These are phyloP conservation scores for Aspergillus carbonarius DNA, from an alignment of 2,329 filamentous ascomycete species.

Conservation along the genomic window DNA sequence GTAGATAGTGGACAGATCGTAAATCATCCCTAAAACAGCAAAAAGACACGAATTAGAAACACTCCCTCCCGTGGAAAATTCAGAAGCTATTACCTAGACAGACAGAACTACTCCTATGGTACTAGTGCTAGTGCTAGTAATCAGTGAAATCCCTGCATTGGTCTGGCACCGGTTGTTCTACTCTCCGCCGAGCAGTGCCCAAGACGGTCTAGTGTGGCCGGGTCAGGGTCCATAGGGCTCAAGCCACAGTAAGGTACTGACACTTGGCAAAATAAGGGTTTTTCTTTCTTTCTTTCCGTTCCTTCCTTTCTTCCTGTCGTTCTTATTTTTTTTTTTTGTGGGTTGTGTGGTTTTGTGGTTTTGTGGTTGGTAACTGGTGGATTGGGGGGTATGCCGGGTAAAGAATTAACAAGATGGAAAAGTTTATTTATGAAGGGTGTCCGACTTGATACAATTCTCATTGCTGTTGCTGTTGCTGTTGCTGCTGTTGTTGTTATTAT, in stretches of 20 bases:
- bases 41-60: not conserved
- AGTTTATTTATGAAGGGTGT: not conserved
- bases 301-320: not conserved
- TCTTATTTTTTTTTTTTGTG: not conserved
- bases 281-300: not conserved
- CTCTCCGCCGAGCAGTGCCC: not conserved
- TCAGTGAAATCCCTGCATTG: not conserved
- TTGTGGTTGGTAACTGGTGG: not conserved
- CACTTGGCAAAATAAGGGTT: not conserved
- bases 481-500: too few species aligned
- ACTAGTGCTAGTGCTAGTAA: not conserved
- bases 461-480: too few species aligned
- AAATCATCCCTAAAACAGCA: not conserved
- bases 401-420: not conserved
- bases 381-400: not conserved
- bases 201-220: not conserved
- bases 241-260: not conserved
- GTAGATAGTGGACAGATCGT: not conserved
- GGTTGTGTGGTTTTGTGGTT: too few species aligned
- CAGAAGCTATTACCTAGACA: too few species aligned
- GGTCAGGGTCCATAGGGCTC: slow-evolving; percentile 1
- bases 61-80: not conserved
- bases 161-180: slow-evolving; percentile 1
- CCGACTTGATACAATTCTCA: not conserved
- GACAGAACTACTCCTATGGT: too few species aligned